Evolutionary conservation across 352 stramenopile species (phyloP), one percentile per base, ranked within the genome.

Genomic region (Globisporangium cystogenes): DNA sequence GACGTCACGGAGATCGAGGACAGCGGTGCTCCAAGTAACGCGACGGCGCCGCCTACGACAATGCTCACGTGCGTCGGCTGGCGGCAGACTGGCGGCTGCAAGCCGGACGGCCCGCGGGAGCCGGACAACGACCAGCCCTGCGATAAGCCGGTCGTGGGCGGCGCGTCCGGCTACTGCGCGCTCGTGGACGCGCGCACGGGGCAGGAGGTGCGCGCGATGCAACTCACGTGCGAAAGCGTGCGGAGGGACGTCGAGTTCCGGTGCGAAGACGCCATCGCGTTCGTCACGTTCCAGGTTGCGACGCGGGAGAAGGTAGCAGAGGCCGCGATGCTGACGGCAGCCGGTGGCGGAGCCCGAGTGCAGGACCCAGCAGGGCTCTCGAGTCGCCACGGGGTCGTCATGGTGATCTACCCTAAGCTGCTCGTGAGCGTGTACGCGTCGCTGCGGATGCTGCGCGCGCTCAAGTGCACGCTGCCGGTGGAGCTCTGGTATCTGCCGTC

Each of bases 361-460:
- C 36, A 20, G 14, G 14, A 20, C 14, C 36, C 14, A 41, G 36
- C 36, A 3, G 11, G 18, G 18, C 14, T 7, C 3, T 36, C 6
- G 8, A 20, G 51, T 0, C 55, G 52, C 0, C 57, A 64, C n/a
- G 72, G 69, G 1, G 82, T 87, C 36, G 57, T 78, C 39, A 81
- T 86, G 54, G 70, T 82, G 20, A 61, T 82, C 37, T 82, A 87
- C 48, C 74, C 70, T 4, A 78, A 78, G 40, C 65, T 80, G 46
- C 53, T 85, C 15, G 53, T 67, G n/a, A 70, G 70, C 48, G 61
- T 62, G 3, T 74, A 87, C 35, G 72, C 70, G 12, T 65, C 53
- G 1, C 57, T 84, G 29, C 58, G 63, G 31, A 27, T 60, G 18
- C 31, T 87, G 29, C 59, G 69, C 29, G 49, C 65, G 18, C 49